Base-by-base conservation (phyloP, 371 early-diverging fungal species). In the Zychaea mexicana region DNA sequence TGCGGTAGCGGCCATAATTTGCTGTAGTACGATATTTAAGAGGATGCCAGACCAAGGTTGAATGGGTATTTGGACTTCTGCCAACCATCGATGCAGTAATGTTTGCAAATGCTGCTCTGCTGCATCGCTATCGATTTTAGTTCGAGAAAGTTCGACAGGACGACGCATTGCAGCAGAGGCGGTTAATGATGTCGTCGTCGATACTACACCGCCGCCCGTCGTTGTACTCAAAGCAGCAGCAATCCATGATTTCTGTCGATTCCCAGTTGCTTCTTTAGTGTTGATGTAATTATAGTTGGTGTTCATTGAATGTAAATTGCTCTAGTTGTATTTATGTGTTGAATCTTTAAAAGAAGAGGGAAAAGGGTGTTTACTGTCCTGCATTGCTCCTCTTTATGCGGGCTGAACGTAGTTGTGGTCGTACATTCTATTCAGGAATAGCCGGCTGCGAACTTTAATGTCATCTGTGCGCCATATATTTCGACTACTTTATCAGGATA, bases 241-340 rank as follows among this genome's bases (percentile, higher is more conserved):
- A 8, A 49, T 49, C 49, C 49, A 49, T 24, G 49, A 49, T 49
- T 49, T 49, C n/a, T n/a, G 49, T 49, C 49, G 21, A 22, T 28
- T 49, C 10, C 13, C 10, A 49, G 19, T 49, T 9, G 3, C 13
- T 12, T 2, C 24, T 2, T 49, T 49, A 22, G 13, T 42, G 15
- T 42, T 42, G 15, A 8, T 33, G 42, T 5, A n/a, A n/a, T n/a
- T n/a, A n/a, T n/a, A n/a, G n/a, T n/a, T n/a, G n/a, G n/a, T n/a
- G n/a, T n/a, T n/a, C n/a, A n/a, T n/a, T n/a, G n/a, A n/a, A n/a
- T n/a, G n/a, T n/a, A n/a, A n/a, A n/a, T n/a, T n/a, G n/a, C n/a
- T n/a, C n/a, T n/a, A n/a, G n/a, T n/a, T n/a, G n/a, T n/a, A n/a
- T n/a, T n/a, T n/a, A n/a, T n/a, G n/a, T n/a, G n/a, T n/a, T n/a